Evolutionary conservation across 768 basidiomycete genomes (phyloP), one percentile per base, ranked within the genome.

Genomic region (Rhizopogon sp.): DNA sequence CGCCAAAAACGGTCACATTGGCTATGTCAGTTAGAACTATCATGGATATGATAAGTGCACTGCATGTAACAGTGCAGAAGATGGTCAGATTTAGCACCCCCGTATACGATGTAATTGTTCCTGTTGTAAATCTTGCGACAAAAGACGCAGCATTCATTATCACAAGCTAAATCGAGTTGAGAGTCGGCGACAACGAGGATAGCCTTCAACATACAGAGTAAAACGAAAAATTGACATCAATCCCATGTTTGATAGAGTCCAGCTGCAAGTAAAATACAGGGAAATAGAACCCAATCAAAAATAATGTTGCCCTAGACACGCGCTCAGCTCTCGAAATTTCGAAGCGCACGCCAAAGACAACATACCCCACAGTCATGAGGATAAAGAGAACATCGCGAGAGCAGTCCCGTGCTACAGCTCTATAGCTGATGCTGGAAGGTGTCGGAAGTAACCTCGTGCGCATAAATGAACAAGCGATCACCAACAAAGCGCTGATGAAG

Each of bases 231-330:
- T 65, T 68, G 1, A 70, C 55, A 39, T 67, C 63, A 20, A 83
- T 68, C 2, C 78, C 78, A 45, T 80, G 79, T 53, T 70, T 70
- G 11, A 81, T 71, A 2, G 83, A 73, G 43, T 80, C 76, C 6
- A 83, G 62, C 59, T 85, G 84, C 17, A 85, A 68, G 64, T 82
- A 85, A 65, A 81, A 84, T 43, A 79, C 72, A 0, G 82, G 80
- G 50, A 77, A 80, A 55, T 75, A 76, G 29, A 79, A 61, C 2
- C 76, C 77, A 0, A 64, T 58, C 6, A 73, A 60, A 13, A 73
- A 72, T n/a, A 64, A 41, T 13, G 50, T 60, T 28, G 62, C 67
- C 33, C 66, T 68, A 52, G 29, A 16, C 8, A 20, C n/a, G 39
- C 31, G 35, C 16, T 35, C 5, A 6, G 14, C 3, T 5, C 1